Evolutionary conservation across 495 filamentous ascomycete genomes (phyloP).

Genomic region (Neurospora cerealis): DNA sequence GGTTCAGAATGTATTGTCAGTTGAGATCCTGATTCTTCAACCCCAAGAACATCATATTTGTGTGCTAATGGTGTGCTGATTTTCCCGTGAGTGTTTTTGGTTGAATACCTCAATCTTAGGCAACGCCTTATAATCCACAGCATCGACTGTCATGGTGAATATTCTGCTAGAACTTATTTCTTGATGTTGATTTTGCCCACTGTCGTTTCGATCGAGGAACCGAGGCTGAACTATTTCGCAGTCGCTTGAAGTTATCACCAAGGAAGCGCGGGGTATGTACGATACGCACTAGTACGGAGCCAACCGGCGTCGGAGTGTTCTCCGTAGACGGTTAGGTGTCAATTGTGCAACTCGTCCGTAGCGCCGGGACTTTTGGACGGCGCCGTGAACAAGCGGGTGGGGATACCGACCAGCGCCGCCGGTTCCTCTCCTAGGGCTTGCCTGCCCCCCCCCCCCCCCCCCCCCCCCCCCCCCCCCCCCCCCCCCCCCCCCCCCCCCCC

Average conservation of each 20-base stretch:
- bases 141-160: not conserved
- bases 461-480: not conserved
- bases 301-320: not conserved
- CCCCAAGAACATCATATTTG: not conserved
- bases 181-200: slow-evolving; percentile 11
- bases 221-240: slow-evolving; percentile 2
- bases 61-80: not conserved
- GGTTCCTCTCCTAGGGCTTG: not conserved
- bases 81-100: not conserved
- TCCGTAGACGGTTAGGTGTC: not conserved
- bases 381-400: not conserved
- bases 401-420: not conserved
- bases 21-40: not conserved
- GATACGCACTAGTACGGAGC: not conserved
- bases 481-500: not conserved
- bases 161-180: not conserved
- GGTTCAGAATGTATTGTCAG: not conserved
- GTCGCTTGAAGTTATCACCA: not conserved
- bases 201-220: slow-evolving; percentile 6
- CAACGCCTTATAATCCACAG: slow-evolving; percentile 32
- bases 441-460: not conserved
- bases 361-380: not conserved
- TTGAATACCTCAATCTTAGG: slow-evolving; percentile 38
- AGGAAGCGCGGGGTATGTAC: not conserved
- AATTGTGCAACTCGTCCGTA: not conserved